A percentile compares a stretch with the other conserved stretches of the same genome.
Evolutionary conservation across 441 rosid species (phyloP).

Genomic region (Gossypium gossypioides): DNA sequence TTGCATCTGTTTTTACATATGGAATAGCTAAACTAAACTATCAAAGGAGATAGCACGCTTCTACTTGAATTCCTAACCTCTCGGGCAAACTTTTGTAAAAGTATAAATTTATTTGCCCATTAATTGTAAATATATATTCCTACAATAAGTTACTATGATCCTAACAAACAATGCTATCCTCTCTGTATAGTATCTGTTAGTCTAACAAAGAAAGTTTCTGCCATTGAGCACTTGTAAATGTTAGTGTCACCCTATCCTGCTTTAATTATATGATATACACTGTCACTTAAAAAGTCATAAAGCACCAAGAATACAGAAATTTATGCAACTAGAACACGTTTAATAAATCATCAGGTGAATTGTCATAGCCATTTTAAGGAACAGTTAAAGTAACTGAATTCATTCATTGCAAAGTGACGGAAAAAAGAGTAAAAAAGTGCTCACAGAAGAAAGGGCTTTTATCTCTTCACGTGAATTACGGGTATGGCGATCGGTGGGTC

Average conservation of each 20-base stretch:
- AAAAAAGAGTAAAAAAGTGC: not conserved
- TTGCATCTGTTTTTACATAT: conserved; percentile 22
- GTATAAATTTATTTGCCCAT: not conserved
- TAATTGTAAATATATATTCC: not conserved
- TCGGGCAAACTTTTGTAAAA: not conserved
- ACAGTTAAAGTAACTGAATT: not conserved
- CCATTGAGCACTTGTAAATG: not conserved
- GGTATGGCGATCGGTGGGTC: not conserved
- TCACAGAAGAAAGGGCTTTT: not conserved
- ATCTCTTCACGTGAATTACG: not conserved
- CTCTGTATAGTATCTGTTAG: not conserved
- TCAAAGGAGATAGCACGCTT: conserved; percentile 20
- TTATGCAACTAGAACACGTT: not conserved
- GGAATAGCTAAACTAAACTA: conserved; percentile 28
- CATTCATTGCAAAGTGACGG: not conserved
- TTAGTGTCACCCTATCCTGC: not conserved
- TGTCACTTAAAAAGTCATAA: not conserved
- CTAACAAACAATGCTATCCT: not conserved
- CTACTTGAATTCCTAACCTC: not conserved
- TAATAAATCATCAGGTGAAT: not conserved
- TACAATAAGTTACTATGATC: not conserved
- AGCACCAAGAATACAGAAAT: not conserved
- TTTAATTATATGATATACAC: not conserved
- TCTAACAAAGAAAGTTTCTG: not conserved
- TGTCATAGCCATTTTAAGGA: not conserved